These are phyloP conservation scores for Amesomyces nigricolor DNA, from an alignment of 2,329 filamentous ascomycete genomes.

Conservation along the genomic window DNA sequence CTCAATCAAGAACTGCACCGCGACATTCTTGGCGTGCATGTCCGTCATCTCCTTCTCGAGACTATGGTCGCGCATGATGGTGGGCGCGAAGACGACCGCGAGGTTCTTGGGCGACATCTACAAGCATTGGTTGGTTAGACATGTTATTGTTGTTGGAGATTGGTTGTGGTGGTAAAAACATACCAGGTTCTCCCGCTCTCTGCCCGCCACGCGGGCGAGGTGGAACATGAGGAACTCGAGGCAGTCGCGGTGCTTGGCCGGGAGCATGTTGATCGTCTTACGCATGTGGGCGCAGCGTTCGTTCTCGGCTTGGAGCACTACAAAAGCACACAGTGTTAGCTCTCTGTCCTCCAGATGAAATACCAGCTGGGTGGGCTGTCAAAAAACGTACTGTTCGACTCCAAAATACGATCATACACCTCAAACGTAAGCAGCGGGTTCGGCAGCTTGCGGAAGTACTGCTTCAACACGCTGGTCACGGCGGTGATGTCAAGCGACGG, in stretches of 20 bases:
- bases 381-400: conserved; percentile 61
- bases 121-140: background rate
- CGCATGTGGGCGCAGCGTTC: conserved; percentile 68
- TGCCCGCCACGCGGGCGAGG: conserved; percentile 75
- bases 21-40: conserved; percentile 87
- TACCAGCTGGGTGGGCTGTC: background rate
- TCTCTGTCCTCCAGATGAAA: background rate
- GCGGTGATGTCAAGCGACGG: conserved; percentile 92
- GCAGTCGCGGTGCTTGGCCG: conserved; percentile 77
- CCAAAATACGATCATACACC: conserved; percentile 82
- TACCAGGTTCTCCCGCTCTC: conserved; percentile 79
- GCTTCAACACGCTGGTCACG: conserved; percentile 91
- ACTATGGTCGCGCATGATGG: conserved; percentile 87
- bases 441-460: conserved; percentile 93
- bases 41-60: conserved; percentile 94
- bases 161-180: conserved; percentile 33
- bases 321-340: conserved; percentile 1
- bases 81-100: conserved; percentile 94
- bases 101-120: conserved; percentile 95
- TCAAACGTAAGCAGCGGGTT: conserved; percentile 86
- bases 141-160: too few relatives aligned
- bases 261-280: conserved; percentile 70
- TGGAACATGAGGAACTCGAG: conserved; percentile 94
- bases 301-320: conserved; percentile 58
- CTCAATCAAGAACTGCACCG: conserved; percentile 89